These are phyloP conservation scores for Cajanus cajan DNA, from an alignment of 306 rosid species.

Conservation along the genomic window DNA sequence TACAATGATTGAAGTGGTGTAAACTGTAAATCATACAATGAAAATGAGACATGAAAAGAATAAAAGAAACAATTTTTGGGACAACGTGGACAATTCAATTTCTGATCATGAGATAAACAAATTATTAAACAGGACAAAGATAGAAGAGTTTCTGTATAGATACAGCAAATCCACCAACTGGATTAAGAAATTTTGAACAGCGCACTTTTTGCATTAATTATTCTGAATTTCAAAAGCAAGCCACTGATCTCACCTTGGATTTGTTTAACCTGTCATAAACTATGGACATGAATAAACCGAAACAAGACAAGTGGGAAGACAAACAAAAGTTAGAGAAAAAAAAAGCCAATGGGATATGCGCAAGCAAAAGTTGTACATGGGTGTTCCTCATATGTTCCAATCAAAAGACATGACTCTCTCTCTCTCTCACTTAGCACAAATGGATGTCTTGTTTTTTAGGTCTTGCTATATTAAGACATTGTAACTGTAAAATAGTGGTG, in stretches of 20 bases:
- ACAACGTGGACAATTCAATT: neutral
- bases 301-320: conserved; percentile 44
- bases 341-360: conserved; percentile 26
- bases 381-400: conserved; percentile 43
- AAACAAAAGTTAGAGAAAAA: conserved; percentile 39
- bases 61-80: neutral
- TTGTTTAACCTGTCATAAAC: conserved; percentile 26
- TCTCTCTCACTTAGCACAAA: conserved; percentile 27
- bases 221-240: conserved; percentile 30
- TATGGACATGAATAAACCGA: conserved; percentile 23
- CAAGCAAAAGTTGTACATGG: conserved; percentile 36
- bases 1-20: neutral
- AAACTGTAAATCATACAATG: neutral
- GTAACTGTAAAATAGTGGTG: conserved; percentile 65
- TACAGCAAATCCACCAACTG: conserved; percentile 31
- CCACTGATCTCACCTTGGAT: conserved; percentile 28
- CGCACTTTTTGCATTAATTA: conserved; percentile 25
- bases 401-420: conserved; percentile 32
- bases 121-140: conserved; percentile 29
- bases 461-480: conserved; percentile 66
- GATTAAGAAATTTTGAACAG: conserved; percentile 20
- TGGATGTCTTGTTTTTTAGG: conserved; percentile 45
- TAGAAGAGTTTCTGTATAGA: conserved; percentile 33
- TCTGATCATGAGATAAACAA: conserved; percentile 1
- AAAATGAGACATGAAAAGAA: neutral